Conservation (phyloP, 2,329 filamentous ascomycete species). For the Beauveria medogensis region DNA sequence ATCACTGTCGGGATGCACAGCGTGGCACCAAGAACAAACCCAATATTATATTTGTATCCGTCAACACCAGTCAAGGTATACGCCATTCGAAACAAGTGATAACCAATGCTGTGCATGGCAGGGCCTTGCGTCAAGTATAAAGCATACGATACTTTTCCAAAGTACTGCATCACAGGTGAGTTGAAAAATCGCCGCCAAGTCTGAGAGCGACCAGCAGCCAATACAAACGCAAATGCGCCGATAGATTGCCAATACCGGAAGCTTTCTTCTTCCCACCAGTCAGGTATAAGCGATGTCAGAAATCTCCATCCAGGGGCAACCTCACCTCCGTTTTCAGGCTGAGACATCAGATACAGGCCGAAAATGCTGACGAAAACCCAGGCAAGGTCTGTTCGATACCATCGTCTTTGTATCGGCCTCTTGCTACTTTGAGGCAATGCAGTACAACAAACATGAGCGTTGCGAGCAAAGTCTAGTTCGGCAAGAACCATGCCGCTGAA, state of each 20-base stretch:
- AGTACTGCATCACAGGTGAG: slow-evolving; percentile 42
- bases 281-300: slow-evolving; percentile 39
- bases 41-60: slow-evolving; percentile 35
- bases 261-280: slow-evolving; percentile 38
- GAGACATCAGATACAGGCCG: slow-evolving; percentile 42
- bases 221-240: slow-evolving; percentile 44
- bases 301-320: slow-evolving; percentile 46
- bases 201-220: slow-evolving; percentile 38
- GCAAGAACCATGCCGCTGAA: slow-evolving; percentile 46
- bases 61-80: slow-evolving; percentile 41
- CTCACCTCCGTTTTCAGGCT: slow-evolving; percentile 30
- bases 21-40: slow-evolving; percentile 37
- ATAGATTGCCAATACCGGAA: slow-evolving; percentile 51
- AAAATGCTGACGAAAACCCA: slow-evolving; percentile 37
- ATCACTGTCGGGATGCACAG: slow-evolving; percentile 44
- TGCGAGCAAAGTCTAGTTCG: slow-evolving; percentile 43
- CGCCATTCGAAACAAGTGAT: slow-evolving; percentile 40
- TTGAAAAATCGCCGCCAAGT: slow-evolving; percentile 45
- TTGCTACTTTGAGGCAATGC: slow-evolving; percentile 10
- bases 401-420: not conserved
- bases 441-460: slow-evolving; percentile 30
- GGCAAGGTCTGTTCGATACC: slow-evolving; percentile 17
- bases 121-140: slow-evolving; percentile 55
- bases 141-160: slow-evolving; percentile 53
- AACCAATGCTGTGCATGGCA: slow-evolving; percentile 44